Conservation (phyloP, 2,329 filamentous ascomycete species). For the Venturiaceae sp. region DNA sequence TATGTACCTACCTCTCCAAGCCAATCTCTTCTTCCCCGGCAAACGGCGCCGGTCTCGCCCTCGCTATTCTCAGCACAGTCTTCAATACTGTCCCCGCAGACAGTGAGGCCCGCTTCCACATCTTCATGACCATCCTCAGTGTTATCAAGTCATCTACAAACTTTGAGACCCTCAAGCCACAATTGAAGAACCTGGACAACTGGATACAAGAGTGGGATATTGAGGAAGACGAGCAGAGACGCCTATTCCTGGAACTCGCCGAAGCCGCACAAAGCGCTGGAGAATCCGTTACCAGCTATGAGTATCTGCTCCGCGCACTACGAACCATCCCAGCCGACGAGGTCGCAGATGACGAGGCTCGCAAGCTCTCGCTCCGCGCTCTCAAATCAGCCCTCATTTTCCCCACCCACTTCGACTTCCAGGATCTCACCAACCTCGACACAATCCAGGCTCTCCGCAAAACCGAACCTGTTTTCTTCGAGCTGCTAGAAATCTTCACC, state of each 20-base stretch:
- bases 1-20: constrained; percentile 83
- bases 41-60: constrained; percentile 76
- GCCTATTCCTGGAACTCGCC: constrained; percentile 73
- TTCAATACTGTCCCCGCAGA: constrained; percentile 83
- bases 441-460: constrained; percentile 80
- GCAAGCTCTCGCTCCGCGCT: constrained; percentile 51
- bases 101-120: constrained; percentile 76
- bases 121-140: constrained; percentile 79
- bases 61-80: constrained; percentile 85
- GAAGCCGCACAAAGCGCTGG: constrained; percentile 71
- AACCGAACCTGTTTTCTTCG: constrained; percentile 74
- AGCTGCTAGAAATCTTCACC: constrained; percentile 91
- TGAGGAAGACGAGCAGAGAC: constrained; percentile 72
- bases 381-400: constrained; percentile 58
- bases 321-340: constrained; percentile 60
- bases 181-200: constrained; percentile 69
- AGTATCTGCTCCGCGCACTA: constrained; percentile 67
- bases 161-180: constrained; percentile 75
- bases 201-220: constrained; percentile 82
- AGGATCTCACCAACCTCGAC: constrained; percentile 59
- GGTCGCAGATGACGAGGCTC: constrained; percentile 43
- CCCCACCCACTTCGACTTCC: constrained; percentile 62
- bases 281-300: constrained; percentile 65
- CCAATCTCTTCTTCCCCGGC: constrained; percentile 78
- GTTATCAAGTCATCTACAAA: constrained; percentile 60